Evolutionary conservation across 371 early-diverging fungal species (phyloP).

Genomic region (Coemansia sp.): DNA sequence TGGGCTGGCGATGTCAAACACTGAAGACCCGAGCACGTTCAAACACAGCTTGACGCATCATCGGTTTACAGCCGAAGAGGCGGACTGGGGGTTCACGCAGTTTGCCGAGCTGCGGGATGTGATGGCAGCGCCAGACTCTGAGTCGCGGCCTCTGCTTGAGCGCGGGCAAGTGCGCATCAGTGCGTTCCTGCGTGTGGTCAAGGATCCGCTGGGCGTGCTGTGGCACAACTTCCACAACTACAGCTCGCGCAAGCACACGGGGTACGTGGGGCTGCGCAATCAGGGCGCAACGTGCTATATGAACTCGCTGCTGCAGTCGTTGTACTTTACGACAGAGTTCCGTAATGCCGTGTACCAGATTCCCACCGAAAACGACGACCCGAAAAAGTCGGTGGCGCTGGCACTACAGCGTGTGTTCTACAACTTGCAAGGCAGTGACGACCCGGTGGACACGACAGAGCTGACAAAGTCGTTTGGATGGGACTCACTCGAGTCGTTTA

Average conservation of each 20-base stretch:
- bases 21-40: constrained; percentile 68
- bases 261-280: constrained; percentile 94
- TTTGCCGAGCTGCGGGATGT: constrained; percentile 61
- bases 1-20: constrained; percentile 76
- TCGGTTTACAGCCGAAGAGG: constrained; percentile 78
- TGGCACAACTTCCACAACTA: constrained; percentile 92
- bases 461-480: constrained; percentile 97
- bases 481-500: constrained; percentile 92
- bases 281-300: constrained; percentile 99
- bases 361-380: constrained; percentile 85
- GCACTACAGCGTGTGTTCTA: constrained; percentile 97
- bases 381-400: constrained; percentile 78
- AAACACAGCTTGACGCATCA: constrained; percentile 71
- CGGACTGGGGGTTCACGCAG: constrained; percentile 95
- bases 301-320: constrained; percentile 97
- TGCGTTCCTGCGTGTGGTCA: constrained; percentile 75
- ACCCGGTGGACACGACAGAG: constrained; percentile 86
- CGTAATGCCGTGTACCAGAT: constrained; percentile 88
- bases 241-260: constrained; percentile 79
- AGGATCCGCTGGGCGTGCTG: constrained; percentile 88
- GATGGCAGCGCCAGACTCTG: constrained; percentile 53
- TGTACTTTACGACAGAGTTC: constrained; percentile 95
- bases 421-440: constrained; percentile 70
- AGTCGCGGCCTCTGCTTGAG: constrained; percentile 64
- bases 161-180: constrained; percentile 68